Evolutionary conservation across 2,329 filamentous ascomycete species (phyloP).

Genomic region (Ophiostoma sp.): DNA sequence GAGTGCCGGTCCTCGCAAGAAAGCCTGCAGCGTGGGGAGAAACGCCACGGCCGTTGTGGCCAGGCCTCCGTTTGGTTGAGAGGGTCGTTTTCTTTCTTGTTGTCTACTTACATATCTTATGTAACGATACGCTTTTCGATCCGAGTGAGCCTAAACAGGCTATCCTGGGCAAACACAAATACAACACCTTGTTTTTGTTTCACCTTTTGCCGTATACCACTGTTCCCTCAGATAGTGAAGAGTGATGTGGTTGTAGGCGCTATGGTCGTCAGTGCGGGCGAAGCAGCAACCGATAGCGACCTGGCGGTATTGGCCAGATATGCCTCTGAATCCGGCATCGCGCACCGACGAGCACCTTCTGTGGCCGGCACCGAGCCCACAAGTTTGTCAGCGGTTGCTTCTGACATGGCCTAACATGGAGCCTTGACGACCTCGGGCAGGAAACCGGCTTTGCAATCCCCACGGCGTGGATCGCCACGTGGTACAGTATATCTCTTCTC

Average conservation of each 20-base stretch:
- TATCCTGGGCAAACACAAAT: background rate
- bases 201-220: background rate
- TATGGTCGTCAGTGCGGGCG: background rate
- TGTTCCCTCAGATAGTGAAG: background rate
- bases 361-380: background rate
- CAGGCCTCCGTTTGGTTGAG: background rate
- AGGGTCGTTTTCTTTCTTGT: background rate
- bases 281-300: background rate
- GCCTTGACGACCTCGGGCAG: background rate
- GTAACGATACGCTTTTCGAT: background rate
- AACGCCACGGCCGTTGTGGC: background rate
- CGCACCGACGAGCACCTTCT: background rate
- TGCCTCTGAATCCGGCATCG: background rate
- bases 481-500: background rate
- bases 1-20: background rate
- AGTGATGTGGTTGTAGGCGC: background rate
- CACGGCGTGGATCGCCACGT: background rate
- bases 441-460: background rate
- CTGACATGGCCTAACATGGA: background rate
- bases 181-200: background rate
- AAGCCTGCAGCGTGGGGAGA: background rate
- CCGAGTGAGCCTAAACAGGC: background rate
- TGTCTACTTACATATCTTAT: background rate
- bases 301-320: background rate
- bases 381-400: background rate